Evolutionary conservation across 164 flowering plant species (phyloP).

Genomic region (Stephania yunnanensis): DNA sequence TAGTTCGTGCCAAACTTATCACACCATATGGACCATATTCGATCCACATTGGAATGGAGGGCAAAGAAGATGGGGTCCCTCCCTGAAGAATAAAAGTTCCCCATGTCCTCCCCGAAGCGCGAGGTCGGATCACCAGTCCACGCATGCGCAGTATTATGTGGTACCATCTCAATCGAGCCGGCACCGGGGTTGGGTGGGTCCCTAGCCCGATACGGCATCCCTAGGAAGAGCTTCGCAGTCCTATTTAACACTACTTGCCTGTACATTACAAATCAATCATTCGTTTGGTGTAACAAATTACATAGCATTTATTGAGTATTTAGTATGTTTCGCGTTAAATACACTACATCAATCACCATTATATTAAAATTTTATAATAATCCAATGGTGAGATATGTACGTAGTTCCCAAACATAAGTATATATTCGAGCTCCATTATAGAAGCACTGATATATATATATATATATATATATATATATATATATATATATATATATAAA

Average conservation of each 20-base stretch:
- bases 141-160: conserved; percentile 29
- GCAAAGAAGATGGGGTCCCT: conserved; percentile 56
- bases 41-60: conserved; percentile 56
- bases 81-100: conserved; percentile 60
- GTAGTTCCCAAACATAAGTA: too few species aligned
- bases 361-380: too few species aligned
- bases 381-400: too few species aligned
- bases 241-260: conserved; percentile 12
- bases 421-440: too few species aligned
- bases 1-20: conserved; percentile 31
- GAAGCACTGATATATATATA: too few species aligned
- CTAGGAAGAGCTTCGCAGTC: conserved; percentile 25
- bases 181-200: conserved; percentile 22
- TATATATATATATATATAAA: too few species aligned
- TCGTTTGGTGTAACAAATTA: too few species aligned
- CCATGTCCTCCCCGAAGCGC: conserved; percentile 61
- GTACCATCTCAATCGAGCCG: conserved; percentile 31
- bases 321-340: too few species aligned
- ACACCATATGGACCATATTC: conserved; percentile 64
- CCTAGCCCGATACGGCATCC: conserved; percentile 29
- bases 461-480: too few species aligned
- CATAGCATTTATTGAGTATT: too few species aligned
- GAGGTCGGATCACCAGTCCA: conserved; percentile 37
- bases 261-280: too few species aligned
- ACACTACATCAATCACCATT: too few species aligned